These are phyloP conservation scores for Boletellus ananas DNA, from an alignment of 768 basidiomycete species.

Conservation along the genomic window DNA sequence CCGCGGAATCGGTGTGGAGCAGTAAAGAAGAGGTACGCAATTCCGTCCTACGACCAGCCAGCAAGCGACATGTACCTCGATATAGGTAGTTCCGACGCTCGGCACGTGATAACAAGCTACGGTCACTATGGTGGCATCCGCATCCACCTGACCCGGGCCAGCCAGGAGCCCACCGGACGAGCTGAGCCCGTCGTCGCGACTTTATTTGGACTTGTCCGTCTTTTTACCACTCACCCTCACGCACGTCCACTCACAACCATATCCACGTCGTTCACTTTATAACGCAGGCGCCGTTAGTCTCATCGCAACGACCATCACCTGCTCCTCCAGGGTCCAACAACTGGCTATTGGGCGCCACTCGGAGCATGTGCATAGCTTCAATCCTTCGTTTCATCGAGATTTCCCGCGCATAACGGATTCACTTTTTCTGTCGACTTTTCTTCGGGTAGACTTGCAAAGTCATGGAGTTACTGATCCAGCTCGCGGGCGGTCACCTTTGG, in stretches of 20 bases:
- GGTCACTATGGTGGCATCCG: neutral
- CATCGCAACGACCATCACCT: neutral
- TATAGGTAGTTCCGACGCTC: no score
- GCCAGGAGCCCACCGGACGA: no score
- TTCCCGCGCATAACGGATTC: neutral
- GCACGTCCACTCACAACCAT: neutral
- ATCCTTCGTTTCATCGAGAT: neutral
- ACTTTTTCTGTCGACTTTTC: neutral
- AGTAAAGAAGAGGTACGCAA: no score
- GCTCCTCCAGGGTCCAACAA: no score
- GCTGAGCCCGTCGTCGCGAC: neutral
- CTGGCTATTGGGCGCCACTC: neutral
- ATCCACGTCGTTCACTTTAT: no score
- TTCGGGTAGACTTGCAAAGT: neutral
- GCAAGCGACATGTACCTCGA: no score
- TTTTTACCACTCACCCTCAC: neutral
- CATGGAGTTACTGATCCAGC: constrained; percentile 22
- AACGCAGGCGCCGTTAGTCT: neutral
- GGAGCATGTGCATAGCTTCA: neutral
- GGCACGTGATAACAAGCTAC: neutral
- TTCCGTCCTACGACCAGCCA: no score
- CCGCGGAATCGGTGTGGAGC: no score
- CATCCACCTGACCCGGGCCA: no score
- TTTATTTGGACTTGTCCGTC: neutral
- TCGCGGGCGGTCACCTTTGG: constrained; percentile 18